phyloP scores from a whole-genome alignment of 345 rosid genomes.

The Noccaea bulbosa region DNA sequence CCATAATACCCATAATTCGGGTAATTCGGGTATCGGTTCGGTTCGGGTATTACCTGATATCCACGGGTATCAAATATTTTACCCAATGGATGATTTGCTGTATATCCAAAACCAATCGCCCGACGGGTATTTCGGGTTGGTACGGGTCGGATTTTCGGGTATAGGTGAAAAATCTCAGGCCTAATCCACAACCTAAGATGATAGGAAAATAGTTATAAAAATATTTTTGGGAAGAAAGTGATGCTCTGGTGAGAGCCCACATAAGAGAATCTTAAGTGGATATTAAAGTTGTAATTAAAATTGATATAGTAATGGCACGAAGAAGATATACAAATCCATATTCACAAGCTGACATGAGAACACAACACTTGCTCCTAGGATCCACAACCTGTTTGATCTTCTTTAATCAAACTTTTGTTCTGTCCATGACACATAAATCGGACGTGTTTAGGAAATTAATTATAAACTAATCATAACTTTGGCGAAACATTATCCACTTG shows the following conservation, averaged over 20 bases:
- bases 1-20: too few species aligned
- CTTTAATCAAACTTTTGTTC: conserved; percentile 40
- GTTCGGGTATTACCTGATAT: too few species aligned
- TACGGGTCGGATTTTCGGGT: too few species aligned
- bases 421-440: conserved; percentile 33
- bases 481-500: conserved; percentile 31
- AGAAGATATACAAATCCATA: conserved; percentile 21
- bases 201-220: background rate
- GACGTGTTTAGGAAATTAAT: background rate
- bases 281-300: background rate
- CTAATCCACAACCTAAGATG: conserved; percentile 28
- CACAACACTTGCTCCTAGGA: conserved; percentile 14
- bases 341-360: conserved; percentile 24
- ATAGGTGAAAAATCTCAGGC: too few species aligned
- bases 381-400: conserved; percentile 37
- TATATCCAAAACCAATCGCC: too few species aligned
- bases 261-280: conserved; percentile 3
- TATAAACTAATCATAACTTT: conserved; percentile 23
- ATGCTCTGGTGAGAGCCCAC: conserved; percentile 3
- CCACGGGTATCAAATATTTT: too few species aligned
- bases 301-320: conserved; percentile 7
- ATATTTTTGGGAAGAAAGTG: background rate
- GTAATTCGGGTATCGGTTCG: too few species aligned
- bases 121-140: too few species aligned
- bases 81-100: too few species aligned